These are phyloP conservation scores for Suillus bovinus DNA, from an alignment of 768 basidiomycete species.

Conservation along the genomic window DNA sequence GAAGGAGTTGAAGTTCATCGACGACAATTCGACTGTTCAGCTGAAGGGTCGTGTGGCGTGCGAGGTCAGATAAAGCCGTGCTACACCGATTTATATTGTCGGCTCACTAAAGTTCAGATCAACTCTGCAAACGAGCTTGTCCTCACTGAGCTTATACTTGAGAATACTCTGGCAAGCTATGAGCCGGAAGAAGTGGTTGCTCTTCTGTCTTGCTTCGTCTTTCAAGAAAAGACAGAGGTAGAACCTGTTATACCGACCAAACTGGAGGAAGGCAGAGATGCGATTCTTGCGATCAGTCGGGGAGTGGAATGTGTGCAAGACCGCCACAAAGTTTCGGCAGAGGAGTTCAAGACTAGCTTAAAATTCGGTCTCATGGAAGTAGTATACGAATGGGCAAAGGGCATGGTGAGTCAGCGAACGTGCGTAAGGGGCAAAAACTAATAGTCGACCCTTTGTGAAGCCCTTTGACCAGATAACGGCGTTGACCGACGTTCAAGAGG, in stretches of 20 bases:
- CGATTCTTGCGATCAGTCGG: constrained; percentile 77
- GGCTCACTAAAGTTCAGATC: constrained; percentile 56
- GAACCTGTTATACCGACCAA: constrained; percentile 82
- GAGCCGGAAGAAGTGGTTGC: constrained; percentile 97
- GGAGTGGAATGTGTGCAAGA: constrained; percentile 82
- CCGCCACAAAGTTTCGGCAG: constrained; percentile 71
- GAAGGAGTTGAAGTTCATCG: constrained; percentile 89
- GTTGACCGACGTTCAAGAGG: constrained; percentile 93
- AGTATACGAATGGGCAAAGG: constrained; percentile 99
- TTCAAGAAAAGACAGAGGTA: constrained; percentile 95
- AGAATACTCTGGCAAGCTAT: constrained; percentile 88
- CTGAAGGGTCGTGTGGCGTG: constrained; percentile 98
- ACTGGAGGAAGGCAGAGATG: constrained; percentile 77
- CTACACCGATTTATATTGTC: background rate
- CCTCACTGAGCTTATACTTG: constrained; percentile 93
- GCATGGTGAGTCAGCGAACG: constrained; percentile 70
- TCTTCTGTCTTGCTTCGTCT: constrained; percentile 93
- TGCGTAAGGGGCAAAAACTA: background rate
- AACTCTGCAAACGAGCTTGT: constrained; percentile 98
- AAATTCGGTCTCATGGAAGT: constrained; percentile 95
- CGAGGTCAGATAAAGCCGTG: constrained; percentile 56
- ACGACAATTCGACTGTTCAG: constrained; percentile 92
- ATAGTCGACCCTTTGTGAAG: constrained; percentile 41
- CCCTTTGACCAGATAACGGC: constrained; percentile 93
- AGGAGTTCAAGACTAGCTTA: constrained; percentile 74